phyloP scores from a whole-genome alignment of 1,284 basidiomycete species.

The Xanthoconium separans region DNA sequence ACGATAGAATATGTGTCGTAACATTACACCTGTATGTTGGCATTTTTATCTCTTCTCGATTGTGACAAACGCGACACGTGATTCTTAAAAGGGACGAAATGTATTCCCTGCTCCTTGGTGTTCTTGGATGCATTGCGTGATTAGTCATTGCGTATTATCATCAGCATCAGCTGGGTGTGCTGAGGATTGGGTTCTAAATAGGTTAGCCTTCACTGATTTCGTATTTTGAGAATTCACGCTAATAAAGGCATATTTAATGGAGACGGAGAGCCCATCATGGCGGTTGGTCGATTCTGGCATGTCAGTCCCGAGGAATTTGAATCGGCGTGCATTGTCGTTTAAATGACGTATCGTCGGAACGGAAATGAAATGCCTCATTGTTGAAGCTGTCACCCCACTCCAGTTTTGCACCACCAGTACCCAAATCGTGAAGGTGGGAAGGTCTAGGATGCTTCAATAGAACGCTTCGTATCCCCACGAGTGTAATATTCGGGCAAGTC shows the following conservation, averaged over 20 bases:
- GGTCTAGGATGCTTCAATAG: not conserved
- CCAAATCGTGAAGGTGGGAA: not conserved
- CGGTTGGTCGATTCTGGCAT: not conserved
- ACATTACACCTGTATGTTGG: not conserved
- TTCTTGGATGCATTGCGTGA: not conserved
- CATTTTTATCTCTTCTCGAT: not conserved
- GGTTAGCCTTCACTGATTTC: not conserved
- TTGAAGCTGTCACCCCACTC: not conserved
- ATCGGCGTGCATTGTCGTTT: not conserved
- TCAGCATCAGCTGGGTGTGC: not conserved
- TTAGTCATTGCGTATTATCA: not conserved
- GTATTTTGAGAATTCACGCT: not conserved
- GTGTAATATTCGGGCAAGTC: not conserved
- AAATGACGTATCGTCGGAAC: slow-evolving; percentile 8
- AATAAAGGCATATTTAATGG: not conserved
- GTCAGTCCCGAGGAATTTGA: not conserved
- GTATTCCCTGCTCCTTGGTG: not conserved
- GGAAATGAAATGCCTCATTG: slow-evolving; percentile 15
- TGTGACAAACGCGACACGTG: not conserved
- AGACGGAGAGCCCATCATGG: not conserved
- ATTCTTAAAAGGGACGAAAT: not conserved
- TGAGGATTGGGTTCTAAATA: not conserved
- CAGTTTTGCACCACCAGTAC: not conserved
- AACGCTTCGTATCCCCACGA: not conserved
- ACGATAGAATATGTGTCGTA: not conserved